phyloP scores from a whole-genome alignment of 2,329 filamentous ascomycete species.

The Colletotrichum aenigma region DNA sequence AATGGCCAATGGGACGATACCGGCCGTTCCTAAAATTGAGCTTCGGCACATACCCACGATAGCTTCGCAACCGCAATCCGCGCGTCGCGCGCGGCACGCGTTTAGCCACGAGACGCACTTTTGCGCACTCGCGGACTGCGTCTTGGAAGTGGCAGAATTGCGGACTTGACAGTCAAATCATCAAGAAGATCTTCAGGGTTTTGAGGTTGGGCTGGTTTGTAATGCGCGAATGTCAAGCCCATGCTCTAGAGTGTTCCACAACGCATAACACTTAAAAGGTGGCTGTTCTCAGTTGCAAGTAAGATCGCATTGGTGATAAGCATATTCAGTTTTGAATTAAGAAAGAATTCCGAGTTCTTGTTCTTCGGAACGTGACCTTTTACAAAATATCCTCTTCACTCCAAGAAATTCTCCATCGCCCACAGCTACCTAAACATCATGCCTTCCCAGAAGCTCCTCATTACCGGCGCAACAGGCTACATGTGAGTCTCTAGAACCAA shows the following conservation, averaged over 20 bases:
- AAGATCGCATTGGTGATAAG: background rate
- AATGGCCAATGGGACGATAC: too few species aligned
- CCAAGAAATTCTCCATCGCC: too few species aligned
- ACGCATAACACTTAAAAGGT: background rate
- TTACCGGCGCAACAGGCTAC: background rate
- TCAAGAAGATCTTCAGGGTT: too few species aligned
- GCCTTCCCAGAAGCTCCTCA: background rate
- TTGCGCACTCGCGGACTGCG: too few species aligned
- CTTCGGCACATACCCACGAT: too few species aligned
- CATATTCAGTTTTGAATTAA: fast-evolving
- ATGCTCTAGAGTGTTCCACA: background rate
- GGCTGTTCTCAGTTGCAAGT: fast-evolving
- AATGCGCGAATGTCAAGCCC: fast-evolving
- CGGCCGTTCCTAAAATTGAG: fast-evolving
- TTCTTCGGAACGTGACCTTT: background rate
- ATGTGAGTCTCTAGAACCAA: too few species aligned
- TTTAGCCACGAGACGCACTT: too few species aligned
- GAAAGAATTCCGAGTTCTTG: fast-evolving
- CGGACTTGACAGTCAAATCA: fast-evolving
- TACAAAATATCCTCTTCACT: background rate
- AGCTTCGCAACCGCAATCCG: too few species aligned
- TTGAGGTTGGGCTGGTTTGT: background rate
- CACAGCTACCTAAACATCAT: background rate
- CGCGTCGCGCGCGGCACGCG: too few species aligned
- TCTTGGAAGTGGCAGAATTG: too few species aligned